Base-by-base conservation (phyloP, 2,329 filamentous ascomycete species). In the Dactylellina sp. region DNA sequence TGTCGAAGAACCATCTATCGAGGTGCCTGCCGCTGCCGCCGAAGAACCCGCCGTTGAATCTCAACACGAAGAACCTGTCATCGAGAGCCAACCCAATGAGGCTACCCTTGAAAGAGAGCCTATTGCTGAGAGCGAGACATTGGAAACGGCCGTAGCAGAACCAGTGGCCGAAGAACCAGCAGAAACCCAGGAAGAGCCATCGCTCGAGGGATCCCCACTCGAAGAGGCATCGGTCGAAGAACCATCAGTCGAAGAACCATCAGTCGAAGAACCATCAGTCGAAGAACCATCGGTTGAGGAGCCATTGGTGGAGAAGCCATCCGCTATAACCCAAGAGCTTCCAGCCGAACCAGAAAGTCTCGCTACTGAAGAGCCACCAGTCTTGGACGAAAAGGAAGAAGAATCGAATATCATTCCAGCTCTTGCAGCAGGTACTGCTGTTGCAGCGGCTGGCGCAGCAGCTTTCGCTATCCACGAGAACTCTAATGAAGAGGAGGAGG, bases 381-480 rank as follows among this genome's bases (percentile, higher is more conserved):
- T 46, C 16, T 28, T 20, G 4, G 55, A 59, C 12, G 44, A 62
- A 16, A 70, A 56, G n/a, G 47, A 44, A 16, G 59, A 64, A 7
- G 66, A 64, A 12, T 60, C 66, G 3, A 59, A 35, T 25, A 12
- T 49, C 11, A n/a, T 55, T 18, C 66, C 59, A 16, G 40, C 35
- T 39, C 20, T 71, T 22, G 59, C 66, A 9, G 66, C 59, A n/a
- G 59, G 66, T 32, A 47, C 49, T n/a, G 57, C 57, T 2, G 57
- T 63, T 6, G 32, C 60, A 18, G 65, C 57, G 18, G 65, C 57
- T 3, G 66, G 55, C 14, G 66, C 66, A 12, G 46, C 44, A 9
- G 66, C 52, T 16, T 62, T 52, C n/a, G 66, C 66, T 7, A 35
- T 47, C 25, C 59, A 72, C 53, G 60, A 72, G 14, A 37, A 16